These are phyloP conservation scores for Furculomyces boomerangus DNA, from an alignment of 371 early-diverging fungal species.

Conservation along the genomic window DNA sequence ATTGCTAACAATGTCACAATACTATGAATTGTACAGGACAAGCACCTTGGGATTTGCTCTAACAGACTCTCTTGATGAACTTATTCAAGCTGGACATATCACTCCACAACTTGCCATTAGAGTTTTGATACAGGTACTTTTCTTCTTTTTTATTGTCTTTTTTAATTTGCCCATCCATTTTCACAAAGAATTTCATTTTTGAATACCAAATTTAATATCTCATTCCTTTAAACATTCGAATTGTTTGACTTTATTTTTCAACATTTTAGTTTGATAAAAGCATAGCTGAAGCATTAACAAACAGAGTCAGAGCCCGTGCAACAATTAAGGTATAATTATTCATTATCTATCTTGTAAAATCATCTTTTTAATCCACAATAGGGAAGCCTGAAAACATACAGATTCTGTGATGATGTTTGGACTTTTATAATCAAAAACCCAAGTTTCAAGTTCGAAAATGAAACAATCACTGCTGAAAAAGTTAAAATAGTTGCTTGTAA, in stretches of 20 bases:
- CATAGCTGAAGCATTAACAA: conserved; percentile 51
- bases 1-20: conserved; percentile 25
- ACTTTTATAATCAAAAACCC: conserved; percentile 82
- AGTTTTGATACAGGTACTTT: conserved; percentile 38
- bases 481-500: conserved; percentile 85
- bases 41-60: conserved; percentile 75
- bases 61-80: conserved; percentile 88
- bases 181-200: not conserved
- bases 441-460: conserved; percentile 71
- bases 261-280: conserved; percentile 43
- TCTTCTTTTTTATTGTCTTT: not conserved
- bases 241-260: not conserved
- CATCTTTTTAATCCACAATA: not conserved
- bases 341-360: not conserved
- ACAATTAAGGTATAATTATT: conserved; percentile 29
- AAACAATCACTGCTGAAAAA: conserved; percentile 56
- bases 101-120: conserved; percentile 90
- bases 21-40: conserved; percentile 47
- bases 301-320: conserved; percentile 40
- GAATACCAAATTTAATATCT: not conserved
- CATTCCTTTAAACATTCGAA: not conserved
- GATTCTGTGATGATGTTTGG: conserved; percentile 93
- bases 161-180: too few species aligned
- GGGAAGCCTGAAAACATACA: conserved; percentile 71
- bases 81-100: conserved; percentile 77